Evolutionary conservation across 176 grass and related monocot genomes (phyloP).

Genomic region (Poa pratensis): DNA sequence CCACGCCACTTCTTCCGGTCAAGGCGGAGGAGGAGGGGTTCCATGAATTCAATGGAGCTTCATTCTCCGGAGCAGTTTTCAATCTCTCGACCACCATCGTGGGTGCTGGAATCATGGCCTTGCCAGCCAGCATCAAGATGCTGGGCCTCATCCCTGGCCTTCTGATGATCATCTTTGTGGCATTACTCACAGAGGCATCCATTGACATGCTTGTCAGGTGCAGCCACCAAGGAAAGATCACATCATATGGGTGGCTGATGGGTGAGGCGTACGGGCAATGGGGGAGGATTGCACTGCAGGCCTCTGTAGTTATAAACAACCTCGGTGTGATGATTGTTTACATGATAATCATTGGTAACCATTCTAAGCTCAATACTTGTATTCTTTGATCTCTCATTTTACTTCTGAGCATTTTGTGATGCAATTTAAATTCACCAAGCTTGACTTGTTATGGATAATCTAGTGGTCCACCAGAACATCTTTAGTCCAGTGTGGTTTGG

Average conservation of each 20-base stretch:
- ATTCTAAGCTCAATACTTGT: slow-evolving; percentile 29
- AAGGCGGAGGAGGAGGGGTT: slow-evolving; percentile 45
- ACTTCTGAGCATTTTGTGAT: slow-evolving; percentile 19
- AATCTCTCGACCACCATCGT: slow-evolving; percentile 87
- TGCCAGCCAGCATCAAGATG: slow-evolving; percentile 86
- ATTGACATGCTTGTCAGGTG: slow-evolving; percentile 82
- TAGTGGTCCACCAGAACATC: neutral
- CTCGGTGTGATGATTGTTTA: slow-evolving; percentile 84
- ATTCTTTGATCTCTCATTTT: slow-evolving; percentile 2
- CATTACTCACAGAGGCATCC: slow-evolving; percentile 77
- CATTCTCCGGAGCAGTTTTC: slow-evolving; percentile 77
- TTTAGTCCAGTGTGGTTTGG: neutral
- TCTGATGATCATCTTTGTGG: slow-evolving; percentile 77
- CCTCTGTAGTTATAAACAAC: slow-evolving; percentile 79
- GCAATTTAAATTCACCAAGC: neutral
- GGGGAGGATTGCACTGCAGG: slow-evolving; percentile 76
- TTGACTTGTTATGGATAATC: neutral
- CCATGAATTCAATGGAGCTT: slow-evolving; percentile 58
- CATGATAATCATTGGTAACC: slow-evolving; percentile 94
- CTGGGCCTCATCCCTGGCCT: slow-evolving; percentile 83
- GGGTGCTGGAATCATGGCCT: slow-evolving; percentile 94
- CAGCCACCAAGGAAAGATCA: slow-evolving; percentile 67
- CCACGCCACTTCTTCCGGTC: slow-evolving; percentile 61
- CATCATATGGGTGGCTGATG: slow-evolving; percentile 83
- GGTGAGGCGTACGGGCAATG: slow-evolving; percentile 59